A percentile compares a stretch with the other conserved stretches of the same genome.
phyloP scores from a whole-genome alignment of 208 protist species.

The Wallacemonas sp. region DNA sequence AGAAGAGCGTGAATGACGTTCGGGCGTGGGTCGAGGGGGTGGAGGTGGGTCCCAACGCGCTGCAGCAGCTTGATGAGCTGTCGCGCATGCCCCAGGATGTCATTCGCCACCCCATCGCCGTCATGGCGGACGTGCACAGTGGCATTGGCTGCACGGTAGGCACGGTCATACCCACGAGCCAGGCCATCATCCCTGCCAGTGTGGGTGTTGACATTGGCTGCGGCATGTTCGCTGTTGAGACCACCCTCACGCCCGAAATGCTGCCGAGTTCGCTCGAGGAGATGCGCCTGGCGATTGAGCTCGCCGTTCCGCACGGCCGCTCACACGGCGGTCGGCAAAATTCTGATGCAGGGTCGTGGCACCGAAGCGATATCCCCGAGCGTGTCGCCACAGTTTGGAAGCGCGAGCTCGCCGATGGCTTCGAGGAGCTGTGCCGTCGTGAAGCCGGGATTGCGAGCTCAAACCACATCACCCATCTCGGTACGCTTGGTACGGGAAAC shows the following conservation, averaged over 20 bases:
- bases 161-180: slow-evolving; percentile 81
- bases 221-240: slow-evolving; percentile 86
- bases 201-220: slow-evolving; percentile 93
- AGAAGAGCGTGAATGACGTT: slow-evolving; percentile 42
- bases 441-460: slow-evolving; percentile 42
- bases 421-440: slow-evolving; percentile 58
- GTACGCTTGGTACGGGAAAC: slow-evolving; percentile 88
- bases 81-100: slow-evolving; percentile 46
- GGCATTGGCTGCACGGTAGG: slow-evolving; percentile 85
- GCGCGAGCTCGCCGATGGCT: slow-evolving; percentile 53
- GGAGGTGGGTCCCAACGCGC: slow-evolving; percentile 51
- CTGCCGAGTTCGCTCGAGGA: slow-evolving; percentile 56
- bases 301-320: slow-evolving; percentile 76
- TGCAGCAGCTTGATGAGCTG: slow-evolving; percentile 58
- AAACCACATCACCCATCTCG: slow-evolving; percentile 86
- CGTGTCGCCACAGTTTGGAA: slow-evolving; percentile 54
- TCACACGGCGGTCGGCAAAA: slow-evolving; percentile 58
- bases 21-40: slow-evolving; percentile 66
- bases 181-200: slow-evolving; percentile 80
- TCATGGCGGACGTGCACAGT: slow-evolving; percentile 90
- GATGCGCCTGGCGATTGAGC: slow-evolving; percentile 77
- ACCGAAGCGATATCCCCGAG: slow-evolving; percentile 36
- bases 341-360: slow-evolving; percentile 74
- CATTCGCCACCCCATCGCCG: slow-evolving; percentile 69
- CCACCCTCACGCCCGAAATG: slow-evolving; percentile 62